Conservation (phyloP, 2,329 filamentous ascomycete species). For the Verticillium nonalfalfae region DNA sequence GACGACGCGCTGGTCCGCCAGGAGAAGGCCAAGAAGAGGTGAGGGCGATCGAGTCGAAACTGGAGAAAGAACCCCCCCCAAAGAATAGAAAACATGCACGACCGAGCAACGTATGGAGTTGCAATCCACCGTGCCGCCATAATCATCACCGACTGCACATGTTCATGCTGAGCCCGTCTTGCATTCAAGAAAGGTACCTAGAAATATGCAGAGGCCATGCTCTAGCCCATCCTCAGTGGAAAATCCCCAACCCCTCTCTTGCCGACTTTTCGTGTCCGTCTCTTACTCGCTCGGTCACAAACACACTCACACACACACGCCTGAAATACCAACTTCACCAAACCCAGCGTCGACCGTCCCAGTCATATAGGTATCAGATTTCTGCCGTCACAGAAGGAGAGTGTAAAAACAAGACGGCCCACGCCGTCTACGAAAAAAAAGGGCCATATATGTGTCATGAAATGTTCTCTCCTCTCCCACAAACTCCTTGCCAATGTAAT, state of each 20-base stretch:
- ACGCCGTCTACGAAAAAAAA: neutral
- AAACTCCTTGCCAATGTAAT: neutral
- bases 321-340: neutral
- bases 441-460: neutral
- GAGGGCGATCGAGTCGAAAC: neutral
- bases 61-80: neutral
- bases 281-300: neutral
- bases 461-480: neutral
- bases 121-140: neutral
- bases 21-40: constrained; percentile 3
- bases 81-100: neutral
- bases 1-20: constrained; percentile 23
- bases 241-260: neutral
- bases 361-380: neutral
- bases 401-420: neutral
- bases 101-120: neutral
- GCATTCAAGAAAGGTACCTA: neutral
- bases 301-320: neutral
- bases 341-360: neutral
- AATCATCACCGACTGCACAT: neutral
- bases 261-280: neutral
- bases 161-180: neutral
- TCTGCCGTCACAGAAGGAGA: neutral
- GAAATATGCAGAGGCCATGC: neutral
- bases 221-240: neutral